Evolutionary conservation across 2,329 filamentous ascomycete species (phyloP), one percentile per base, ranked within the genome.

Genomic region (Blastomyces gilchristii): DNA sequence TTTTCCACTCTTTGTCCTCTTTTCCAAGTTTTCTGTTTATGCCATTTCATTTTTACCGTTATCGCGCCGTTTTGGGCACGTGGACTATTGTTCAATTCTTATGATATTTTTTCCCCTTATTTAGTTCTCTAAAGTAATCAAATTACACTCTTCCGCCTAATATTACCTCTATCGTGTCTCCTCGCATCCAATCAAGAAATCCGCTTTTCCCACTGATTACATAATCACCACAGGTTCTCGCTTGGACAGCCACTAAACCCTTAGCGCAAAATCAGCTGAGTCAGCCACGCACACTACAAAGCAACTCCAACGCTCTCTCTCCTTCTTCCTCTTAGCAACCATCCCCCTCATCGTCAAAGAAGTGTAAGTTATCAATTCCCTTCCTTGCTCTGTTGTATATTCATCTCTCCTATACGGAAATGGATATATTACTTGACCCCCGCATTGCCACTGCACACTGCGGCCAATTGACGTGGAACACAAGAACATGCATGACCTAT

Each of bases 321-420:
- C 66, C 65, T 63, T 66, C 66, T 71, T 73, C 75, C 73, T 52
- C 49, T 28, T 69, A 75, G 65, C 73, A 75, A 74, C 74, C 73
- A 76, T 76, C 62, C 65, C 75, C 71, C 71, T 77, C 76, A 76
- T 78, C 72, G 68, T 77, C 76, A 71, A 73, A 75, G 74, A 76
- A 77, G 70, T 72, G 75, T 78, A 69, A 74, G 75, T 74, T 63
- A 65, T 65, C 62, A 58, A 59, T 59, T 43, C 28, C 25, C 6
- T 58, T 57, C 60, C 34, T 43, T 22, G 14, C 52, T 37, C 31
- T 18, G 31, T 7, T 22, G 11, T 37, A 11, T 6, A n/a, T 56
- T n/a, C n/a, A 25, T 56, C 16, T 11, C 18, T 14, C 12, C 25
- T 41, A 14, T 28, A 39, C 31, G n/a, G 12, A 16, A 59, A 45